A percentile compares a stretch with the other conserved stretches of the same genome.
Conservation (phyloP, 257 asterid genomes). For the Thymus quinquecostatus region DNA sequence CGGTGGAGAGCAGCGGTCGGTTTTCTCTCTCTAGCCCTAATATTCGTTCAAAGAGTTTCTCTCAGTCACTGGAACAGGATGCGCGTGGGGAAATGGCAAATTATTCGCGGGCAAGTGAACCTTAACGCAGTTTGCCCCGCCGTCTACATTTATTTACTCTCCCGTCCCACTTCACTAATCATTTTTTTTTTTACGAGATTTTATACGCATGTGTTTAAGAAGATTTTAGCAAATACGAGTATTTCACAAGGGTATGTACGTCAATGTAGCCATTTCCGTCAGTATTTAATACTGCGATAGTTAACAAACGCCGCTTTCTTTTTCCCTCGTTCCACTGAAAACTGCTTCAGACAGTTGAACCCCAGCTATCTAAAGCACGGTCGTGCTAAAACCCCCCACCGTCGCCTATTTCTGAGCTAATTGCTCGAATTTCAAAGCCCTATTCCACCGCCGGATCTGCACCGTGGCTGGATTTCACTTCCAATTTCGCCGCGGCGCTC, state of each 20-base stretch:
- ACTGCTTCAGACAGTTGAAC: neutral
- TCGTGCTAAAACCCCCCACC: slow-evolving; percentile 16
- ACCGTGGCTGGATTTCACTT: neutral
- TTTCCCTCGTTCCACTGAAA: neutral
- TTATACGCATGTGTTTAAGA: no score
- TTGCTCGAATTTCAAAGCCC: neutral
- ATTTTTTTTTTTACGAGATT: no score
- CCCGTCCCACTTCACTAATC: no score
- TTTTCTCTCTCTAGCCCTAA: neutral
- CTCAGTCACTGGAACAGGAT: neutral
- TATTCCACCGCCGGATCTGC: neutral
- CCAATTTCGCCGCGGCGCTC: neutral
- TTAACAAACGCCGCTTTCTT: neutral
- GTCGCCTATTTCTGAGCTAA: neutral
- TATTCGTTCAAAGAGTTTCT: neutral
- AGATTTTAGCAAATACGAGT: no score
- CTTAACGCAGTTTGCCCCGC: no score
- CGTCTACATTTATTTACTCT: no score
- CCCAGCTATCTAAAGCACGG: neutral
- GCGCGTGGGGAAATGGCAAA: neutral
- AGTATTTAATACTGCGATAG: neutral
- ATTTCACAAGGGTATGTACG: neutral
- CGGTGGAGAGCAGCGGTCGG: neutral
- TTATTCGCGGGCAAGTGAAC: neutral
- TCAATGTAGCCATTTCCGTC: neutral